These are phyloP conservation scores for Colletotrichum melonis DNA, from an alignment of 2,329 filamentous ascomycete species.

Conservation along the genomic window DNA sequence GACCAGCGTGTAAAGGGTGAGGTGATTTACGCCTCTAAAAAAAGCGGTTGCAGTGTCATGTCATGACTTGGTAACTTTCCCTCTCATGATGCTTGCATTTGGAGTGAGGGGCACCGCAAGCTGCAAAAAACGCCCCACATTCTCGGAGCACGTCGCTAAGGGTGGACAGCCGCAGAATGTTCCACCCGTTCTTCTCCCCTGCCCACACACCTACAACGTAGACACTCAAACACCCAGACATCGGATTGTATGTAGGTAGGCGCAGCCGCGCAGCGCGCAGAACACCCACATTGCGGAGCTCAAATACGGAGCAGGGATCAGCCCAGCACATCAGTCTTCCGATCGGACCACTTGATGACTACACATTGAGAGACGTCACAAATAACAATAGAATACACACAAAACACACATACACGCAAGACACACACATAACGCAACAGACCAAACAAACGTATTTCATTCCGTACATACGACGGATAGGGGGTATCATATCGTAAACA, in stretches of 20 bases:
- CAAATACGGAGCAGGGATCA: constrained; percentile 19
- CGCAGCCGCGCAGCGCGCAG: neutral
- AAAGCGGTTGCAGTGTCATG: neutral
- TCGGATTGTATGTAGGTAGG: neutral
- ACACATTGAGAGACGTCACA: constrained; percentile 15
- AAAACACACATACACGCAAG: constrained; percentile 36
- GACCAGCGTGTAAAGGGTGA: neutral
- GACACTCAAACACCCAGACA: neutral
- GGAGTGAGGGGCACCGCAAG: constrained; percentile 18
- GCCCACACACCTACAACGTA: neutral
- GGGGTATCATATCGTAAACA: constrained; percentile 34
- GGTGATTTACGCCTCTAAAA: neutral
- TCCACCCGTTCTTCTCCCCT: constrained; percentile 9
- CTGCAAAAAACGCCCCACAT: constrained; percentile 20
- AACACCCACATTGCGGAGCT: neutral
- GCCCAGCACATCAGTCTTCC: neutral
- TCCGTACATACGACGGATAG: constrained; percentile 24
- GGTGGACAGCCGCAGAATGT: constrained; percentile 17
- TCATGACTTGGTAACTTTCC: constrained; percentile 16
- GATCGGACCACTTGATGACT: constrained; percentile 6
- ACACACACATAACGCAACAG: constrained; percentile 37
- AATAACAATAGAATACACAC: neutral
- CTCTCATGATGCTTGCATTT: constrained; percentile 30
- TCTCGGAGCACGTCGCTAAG: neutral
- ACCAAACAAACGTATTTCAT: constrained; percentile 38